Percentiles rank a stretch among this genome's conserved stretches.
phyloP scores from a whole-genome alignment of 345 rosid genomes.

The Eutrema heterophyllum region DNA sequence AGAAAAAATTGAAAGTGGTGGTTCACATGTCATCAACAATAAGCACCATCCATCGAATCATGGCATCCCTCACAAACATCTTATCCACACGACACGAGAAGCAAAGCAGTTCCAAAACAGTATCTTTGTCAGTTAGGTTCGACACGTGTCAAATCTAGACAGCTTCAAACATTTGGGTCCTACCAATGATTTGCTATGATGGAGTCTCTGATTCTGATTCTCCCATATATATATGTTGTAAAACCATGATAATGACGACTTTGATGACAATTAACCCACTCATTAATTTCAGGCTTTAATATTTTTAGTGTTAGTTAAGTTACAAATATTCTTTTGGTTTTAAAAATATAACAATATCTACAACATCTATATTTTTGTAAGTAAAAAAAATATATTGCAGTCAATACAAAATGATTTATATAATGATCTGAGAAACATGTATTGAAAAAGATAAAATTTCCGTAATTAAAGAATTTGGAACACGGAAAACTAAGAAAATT shows the following conservation, averaged over 20 bases:
- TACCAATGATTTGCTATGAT: constrained; percentile 28
- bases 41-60: constrained; percentile 26
- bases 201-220: constrained; percentile 16
- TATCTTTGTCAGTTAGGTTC: constrained; percentile 28
- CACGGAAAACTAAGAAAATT: neutral
- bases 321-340: neutral
- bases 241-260: constrained; percentile 26
- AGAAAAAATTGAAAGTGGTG: constrained; percentile 16
- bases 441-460: neutral
- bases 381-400: neutral
- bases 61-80: constrained; percentile 17
- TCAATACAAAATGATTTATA: neutral
- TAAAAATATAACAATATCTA: neutral
- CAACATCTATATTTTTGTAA: neutral
- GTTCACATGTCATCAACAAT: constrained; percentile 26
- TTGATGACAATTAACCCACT: constrained; percentile 23
- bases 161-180: constrained; percentile 24
- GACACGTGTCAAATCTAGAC: constrained; percentile 14
- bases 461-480: neutral
- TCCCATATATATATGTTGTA: neutral
- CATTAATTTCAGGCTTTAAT: neutral
- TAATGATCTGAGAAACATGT: neutral
- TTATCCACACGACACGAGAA: constrained; percentile 33
- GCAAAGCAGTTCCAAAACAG: constrained; percentile 28
- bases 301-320: neutral